Evolutionary conservation across 106 monocot species (phyloP).

Genomic region (Vanilla planifolia): DNA sequence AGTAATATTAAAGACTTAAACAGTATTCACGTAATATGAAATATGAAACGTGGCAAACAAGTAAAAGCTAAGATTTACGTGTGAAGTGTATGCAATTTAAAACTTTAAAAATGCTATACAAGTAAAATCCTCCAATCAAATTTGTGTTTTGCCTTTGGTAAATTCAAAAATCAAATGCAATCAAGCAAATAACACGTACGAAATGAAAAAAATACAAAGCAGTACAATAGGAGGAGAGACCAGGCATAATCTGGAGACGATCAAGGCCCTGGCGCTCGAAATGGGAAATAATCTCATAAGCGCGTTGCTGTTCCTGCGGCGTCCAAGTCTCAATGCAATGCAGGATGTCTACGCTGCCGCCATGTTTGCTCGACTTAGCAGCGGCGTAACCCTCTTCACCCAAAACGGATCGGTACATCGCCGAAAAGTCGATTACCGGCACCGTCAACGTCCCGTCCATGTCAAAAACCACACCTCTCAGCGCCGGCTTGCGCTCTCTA

Average conservation of each 20-base stretch:
- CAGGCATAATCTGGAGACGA: slow-evolving; percentile 95
- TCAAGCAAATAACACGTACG: not conserved
- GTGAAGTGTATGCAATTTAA: too few relatives aligned
- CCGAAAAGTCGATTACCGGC: slow-evolving; percentile 84
- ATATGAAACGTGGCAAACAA: too few relatives aligned
- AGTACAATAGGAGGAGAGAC: slow-evolving; percentile 16
- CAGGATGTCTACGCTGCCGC: slow-evolving; percentile 66
- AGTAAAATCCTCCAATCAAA: too few relatives aligned
- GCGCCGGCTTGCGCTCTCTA: slow-evolving; percentile 15
- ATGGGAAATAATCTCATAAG: slow-evolving; percentile 65
- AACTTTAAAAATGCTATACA: too few relatives aligned
- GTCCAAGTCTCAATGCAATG: slow-evolving; percentile 75
- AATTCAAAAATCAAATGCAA: too few relatives aligned
- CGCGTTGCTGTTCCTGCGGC: slow-evolving; percentile 53
- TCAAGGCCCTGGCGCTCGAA: slow-evolving; percentile 84
- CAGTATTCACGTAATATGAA: too few relatives aligned
- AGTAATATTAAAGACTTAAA: too few relatives aligned
- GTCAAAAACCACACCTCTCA: slow-evolving; percentile 90
- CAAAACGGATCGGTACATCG: slow-evolving; percentile 82
- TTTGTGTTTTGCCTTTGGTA: too few relatives aligned
- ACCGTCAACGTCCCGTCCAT: slow-evolving; percentile 98
- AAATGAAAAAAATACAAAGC: not conserved
- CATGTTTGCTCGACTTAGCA: slow-evolving; percentile 17
- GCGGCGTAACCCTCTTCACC: slow-evolving; percentile 51
- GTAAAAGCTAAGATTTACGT: too few relatives aligned